Base-by-base conservation (phyloP, 345 rosid species). In the Heritiera littoralis region DNA sequence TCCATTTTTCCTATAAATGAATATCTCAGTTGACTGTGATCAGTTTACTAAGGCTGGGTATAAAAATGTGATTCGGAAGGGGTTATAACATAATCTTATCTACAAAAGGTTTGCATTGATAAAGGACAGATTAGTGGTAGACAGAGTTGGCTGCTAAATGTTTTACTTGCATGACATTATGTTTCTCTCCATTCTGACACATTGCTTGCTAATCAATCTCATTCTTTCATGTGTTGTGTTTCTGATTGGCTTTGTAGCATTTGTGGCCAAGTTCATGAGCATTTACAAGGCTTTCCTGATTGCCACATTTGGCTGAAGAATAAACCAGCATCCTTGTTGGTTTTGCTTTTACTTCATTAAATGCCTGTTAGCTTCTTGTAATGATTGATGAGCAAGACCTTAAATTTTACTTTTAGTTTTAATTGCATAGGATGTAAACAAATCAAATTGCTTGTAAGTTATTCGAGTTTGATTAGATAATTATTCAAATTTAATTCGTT, bases 231-330 rank as follows among this genome's bases (percentile, higher is more conserved):
- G 1, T 76, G 79, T 46, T 68, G 45, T 67, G 23, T 23, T 65
- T 43, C 55, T 51, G 10, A 40, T 40, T 11, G 51, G 77, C 52
- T 54, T 70, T 86, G 87, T 94, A 93, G 98, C 98, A 63, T 95
- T 95, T 84, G 89, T 93, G 76, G 97, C 98, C 76, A 95, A 95
- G 89, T 95, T 95, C 85, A 91, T 95, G 98, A 95, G 98, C 88
- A 83, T 92, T 67, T 95, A 95, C 49, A 95, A 92, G 80, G 91
- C 87, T 60, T 95, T 95, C 79, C 97, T 95, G 63, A 92, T 95
- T 56, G 86, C 92, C 72, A 84, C 97, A 65, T 93, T 91, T 81
- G 98, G 95, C 54, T 92, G 87, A 89, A 84, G 87, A 76, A 68
- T 2, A 1, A 17, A 43, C 17, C 38, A 23, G 32, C 65, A 40